Evolutionary conservation across 495 filamentous ascomycete species (phyloP).

Genomic region (Xylaria flabelliformis): DNA sequence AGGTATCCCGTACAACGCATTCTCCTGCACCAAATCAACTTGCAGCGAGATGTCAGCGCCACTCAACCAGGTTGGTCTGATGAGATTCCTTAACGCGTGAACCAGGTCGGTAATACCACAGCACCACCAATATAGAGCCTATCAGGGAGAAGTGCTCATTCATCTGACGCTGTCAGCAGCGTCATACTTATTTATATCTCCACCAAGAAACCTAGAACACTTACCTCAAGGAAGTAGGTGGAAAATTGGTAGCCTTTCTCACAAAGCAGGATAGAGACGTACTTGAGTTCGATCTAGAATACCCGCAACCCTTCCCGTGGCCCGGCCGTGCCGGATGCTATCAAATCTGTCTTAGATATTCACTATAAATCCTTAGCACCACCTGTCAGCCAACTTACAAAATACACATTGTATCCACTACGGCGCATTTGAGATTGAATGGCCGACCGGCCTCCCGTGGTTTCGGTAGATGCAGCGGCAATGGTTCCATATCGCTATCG

Average conservation of each 20-base stretch:
- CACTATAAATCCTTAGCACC: background rate
- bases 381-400: background rate
- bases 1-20: background rate
- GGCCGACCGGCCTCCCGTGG: background rate
- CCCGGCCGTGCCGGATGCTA: constrained; percentile 15
- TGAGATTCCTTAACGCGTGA: constrained; percentile 14
- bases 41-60: constrained; percentile 18
- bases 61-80: constrained; percentile 21
- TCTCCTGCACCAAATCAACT: background rate
- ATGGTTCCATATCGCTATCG: background rate
- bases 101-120: constrained; percentile 14
- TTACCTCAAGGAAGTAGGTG: background rate
- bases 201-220: constrained; percentile 9
- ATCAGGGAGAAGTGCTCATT: constrained; percentile 6
- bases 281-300: background rate
- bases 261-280: background rate
- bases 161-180: constrained; percentile 17
- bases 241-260: background rate
- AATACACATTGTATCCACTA: background rate
- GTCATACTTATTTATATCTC: constrained; percentile 28
- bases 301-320: background rate
- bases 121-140: constrained; percentile 9
- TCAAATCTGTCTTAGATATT: background rate
- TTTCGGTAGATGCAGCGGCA: constrained; percentile 23
- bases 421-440: background rate